These are phyloP conservation scores for Hibiscus tridactylites DNA, from an alignment of 345 rosid genomes.

Conservation along the genomic window DNA sequence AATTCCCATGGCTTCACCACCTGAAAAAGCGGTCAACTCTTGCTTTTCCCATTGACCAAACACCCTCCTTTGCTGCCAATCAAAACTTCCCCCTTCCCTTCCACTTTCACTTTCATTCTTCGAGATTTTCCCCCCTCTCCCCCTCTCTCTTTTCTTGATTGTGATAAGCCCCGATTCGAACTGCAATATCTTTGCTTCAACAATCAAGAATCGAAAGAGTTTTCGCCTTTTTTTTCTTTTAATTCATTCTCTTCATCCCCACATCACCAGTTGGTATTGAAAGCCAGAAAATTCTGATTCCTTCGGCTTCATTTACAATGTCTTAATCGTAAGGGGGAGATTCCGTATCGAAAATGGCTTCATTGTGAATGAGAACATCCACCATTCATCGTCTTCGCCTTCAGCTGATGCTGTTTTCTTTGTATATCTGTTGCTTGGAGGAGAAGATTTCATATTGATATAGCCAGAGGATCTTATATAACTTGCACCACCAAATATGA, in stretches of 20 bases:
- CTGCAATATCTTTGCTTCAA: not conserved
- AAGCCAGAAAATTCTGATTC: too few species aligned
- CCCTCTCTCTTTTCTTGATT: constrained; percentile 9
- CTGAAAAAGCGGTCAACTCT: not conserved
- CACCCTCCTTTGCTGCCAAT: not conserved
- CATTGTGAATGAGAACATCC: not conserved
- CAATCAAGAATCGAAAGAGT: constrained; percentile 11
- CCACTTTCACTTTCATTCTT: not conserved
- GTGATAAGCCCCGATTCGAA: not conserved
- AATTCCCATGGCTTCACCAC: not conserved
- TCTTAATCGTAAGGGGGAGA: not conserved
- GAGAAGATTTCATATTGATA: not conserved
- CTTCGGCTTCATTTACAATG: too few species aligned
- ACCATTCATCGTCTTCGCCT: not conserved
- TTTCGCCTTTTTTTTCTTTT: not conserved
- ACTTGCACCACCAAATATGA: constrained; percentile 29
- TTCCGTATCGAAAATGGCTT: not conserved
- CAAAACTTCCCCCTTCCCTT: not conserved
- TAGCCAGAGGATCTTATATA: not conserved
- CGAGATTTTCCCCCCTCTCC: not conserved
- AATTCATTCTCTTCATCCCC: not conserved
- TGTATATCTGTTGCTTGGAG: too few species aligned
- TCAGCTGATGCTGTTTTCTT: too few species aligned
- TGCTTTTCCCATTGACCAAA: not conserved
- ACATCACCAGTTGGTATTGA: not conserved